These are phyloP conservation scores for Plasmodium reichenowi DNA, from an alignment of 169 alveolate species.

Conservation along the genomic window DNA sequence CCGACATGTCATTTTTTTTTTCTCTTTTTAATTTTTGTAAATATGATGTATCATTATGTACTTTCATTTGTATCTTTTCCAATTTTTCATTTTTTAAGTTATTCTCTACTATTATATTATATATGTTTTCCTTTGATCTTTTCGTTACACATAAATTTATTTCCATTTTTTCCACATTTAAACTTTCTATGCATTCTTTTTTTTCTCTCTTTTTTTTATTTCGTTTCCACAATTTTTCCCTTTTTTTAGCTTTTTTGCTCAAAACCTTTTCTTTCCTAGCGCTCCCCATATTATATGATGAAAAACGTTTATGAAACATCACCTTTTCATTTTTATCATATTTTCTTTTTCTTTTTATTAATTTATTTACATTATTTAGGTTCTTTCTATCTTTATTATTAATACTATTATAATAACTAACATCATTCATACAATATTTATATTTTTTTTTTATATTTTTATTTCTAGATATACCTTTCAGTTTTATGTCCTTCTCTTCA, in stretches of 20 bases:
- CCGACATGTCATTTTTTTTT: neutral
- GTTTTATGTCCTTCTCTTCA: too few species aligned
- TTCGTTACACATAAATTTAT: neutral
- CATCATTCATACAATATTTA: too few species aligned
- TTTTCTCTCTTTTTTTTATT: neutral
- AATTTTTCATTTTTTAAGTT: slow-evolving; percentile 5
- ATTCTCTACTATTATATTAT: slow-evolving; percentile 8
- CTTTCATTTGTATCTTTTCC: slow-evolving; percentile 7
- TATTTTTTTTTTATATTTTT: too few species aligned
- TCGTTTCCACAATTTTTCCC: neutral
- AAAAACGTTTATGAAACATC: neutral
- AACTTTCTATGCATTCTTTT: neutral
- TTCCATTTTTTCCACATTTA: neutral
- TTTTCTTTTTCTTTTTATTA: neutral
- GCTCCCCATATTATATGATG: too few species aligned
- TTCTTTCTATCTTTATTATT: too few species aligned
- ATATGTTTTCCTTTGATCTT: neutral
- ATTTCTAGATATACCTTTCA: too few species aligned
- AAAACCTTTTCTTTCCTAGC: neutral
- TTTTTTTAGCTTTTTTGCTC: neutral
- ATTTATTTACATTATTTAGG: neutral
- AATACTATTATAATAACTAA: too few species aligned
- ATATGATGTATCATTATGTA: neutral
- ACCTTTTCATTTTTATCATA: neutral
- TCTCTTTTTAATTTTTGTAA: neutral